These are phyloP conservation scores for Solanum raphanifolium DNA, from an alignment of 257 asterid species.

Conservation along the genomic window DNA sequence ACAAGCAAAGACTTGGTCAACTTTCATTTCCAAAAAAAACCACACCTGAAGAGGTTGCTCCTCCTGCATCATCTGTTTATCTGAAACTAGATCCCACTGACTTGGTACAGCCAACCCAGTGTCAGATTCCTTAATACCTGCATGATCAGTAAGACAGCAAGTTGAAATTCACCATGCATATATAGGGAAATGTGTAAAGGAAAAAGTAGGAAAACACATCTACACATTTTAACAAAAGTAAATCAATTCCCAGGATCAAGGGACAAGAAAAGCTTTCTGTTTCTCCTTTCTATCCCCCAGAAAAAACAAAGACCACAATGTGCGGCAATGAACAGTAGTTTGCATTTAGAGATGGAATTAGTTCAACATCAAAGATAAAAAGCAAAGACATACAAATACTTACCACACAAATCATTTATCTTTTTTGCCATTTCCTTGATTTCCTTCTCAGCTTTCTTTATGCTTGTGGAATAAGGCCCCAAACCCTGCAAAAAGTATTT, in stretches of 20 bases:
- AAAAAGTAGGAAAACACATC: not conserved
- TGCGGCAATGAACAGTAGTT: not conserved
- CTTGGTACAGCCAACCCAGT: constrained; percentile 98
- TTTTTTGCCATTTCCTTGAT: constrained; percentile 84
- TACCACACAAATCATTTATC: constrained; percentile 84
- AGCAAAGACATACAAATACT: not conserved
- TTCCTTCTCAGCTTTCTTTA: constrained; percentile 77
- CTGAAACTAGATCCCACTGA: constrained; percentile 98
- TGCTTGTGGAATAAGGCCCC: constrained; percentile 80
- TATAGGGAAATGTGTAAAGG: not conserved
- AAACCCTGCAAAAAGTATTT: constrained; percentile 43
- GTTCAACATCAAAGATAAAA: not conserved
- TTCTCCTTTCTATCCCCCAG: not conserved
- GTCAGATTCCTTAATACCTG: constrained; percentile 92
- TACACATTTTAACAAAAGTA: not conserved
- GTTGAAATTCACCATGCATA: not conserved
- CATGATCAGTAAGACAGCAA: not conserved
- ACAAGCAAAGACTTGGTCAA: not conserved
- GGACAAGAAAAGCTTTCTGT: not conserved
- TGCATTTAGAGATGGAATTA: not conserved
- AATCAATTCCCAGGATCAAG: not conserved
- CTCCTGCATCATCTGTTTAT: constrained; percentile 99
- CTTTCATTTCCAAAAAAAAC: not conserved
- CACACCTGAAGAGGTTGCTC: constrained; percentile 89
- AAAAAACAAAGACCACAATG: not conserved